These are phyloP conservation scores for Colletotrichum liriopes DNA, from an alignment of 2,329 filamentous ascomycete genomes.

Conservation along the genomic window DNA sequence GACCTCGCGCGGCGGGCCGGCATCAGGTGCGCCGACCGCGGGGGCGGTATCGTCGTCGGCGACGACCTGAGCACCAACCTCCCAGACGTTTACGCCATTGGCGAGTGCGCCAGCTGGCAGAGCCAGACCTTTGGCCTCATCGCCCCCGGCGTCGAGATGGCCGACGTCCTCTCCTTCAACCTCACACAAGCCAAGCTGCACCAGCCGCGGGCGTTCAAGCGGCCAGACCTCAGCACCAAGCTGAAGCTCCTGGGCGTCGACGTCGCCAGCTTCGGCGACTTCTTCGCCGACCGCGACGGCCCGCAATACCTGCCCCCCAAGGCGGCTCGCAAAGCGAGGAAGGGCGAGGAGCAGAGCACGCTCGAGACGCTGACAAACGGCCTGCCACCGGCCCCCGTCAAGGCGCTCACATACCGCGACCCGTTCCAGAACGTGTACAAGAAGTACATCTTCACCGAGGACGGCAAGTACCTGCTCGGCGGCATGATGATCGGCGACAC, in stretches of 20 bases:
- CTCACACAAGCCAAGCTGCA: constrained; percentile 86
- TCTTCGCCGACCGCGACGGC: constrained; percentile 90
- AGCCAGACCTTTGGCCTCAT: constrained; percentile 91
- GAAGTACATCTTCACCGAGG: constrained; percentile 91
- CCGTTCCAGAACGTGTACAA: constrained; percentile 93
- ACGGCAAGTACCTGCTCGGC: constrained; percentile 92
- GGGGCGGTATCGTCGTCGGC: constrained; percentile 83
- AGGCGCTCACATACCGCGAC: constrained; percentile 89
- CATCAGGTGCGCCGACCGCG: constrained; percentile 79
- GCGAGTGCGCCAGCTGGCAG: constrained; percentile 92
- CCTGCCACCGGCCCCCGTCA: constrained; percentile 75
- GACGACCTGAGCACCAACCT: constrained; percentile 78
- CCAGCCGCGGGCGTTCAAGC: constrained; percentile 79
- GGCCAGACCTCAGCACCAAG: constrained; percentile 92
- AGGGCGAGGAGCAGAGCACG: constrained; percentile 50
- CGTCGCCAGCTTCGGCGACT: constrained; percentile 94
- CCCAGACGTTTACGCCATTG: constrained; percentile 86
- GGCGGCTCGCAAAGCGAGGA: constrained; percentile 59
- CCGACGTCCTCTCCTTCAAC: constrained; percentile 91
- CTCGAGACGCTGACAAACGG: constrained; percentile 69
- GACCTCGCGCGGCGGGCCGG: constrained; percentile 80
- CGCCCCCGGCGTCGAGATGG: constrained; percentile 92
- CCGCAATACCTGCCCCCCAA: constrained; percentile 80
- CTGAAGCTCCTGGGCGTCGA: constrained; percentile 91
- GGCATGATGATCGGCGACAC: constrained; percentile 98